Percentiles rank a stretch among this genome's conserved stretches.
Evolutionary conservation across 352 stramenopile species (phyloP).

Genomic region (Thraustotheca clavata): DNA sequence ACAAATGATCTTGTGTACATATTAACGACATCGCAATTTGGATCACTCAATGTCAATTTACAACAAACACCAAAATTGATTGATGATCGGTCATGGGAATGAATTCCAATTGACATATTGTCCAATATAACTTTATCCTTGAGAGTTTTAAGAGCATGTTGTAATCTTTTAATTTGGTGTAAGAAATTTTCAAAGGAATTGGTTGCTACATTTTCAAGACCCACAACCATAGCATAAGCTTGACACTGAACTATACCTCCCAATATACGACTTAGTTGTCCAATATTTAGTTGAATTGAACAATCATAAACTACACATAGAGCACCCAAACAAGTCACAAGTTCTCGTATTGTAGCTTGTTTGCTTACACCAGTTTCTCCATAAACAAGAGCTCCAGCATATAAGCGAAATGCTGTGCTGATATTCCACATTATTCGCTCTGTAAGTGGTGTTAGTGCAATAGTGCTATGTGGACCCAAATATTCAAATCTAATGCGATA

Average conservation of each 20-base stretch:
- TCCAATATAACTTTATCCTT: slow-evolving; percentile 19
- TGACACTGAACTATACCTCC: slow-evolving; percentile 7
- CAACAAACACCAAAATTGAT: slow-evolving; percentile 13
- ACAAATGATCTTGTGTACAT: slow-evolving; percentile 4
- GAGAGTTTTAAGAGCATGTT: slow-evolving; percentile 20
- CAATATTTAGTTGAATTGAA: slow-evolving; percentile 14
- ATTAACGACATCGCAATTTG: neutral
- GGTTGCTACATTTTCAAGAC: neutral
- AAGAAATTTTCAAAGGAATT: neutral
- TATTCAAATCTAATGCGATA: slow-evolving; percentile 28
- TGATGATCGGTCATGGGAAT: neutral
- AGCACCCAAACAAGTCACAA: neutral
- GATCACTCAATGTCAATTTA: neutral
- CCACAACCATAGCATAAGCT: slow-evolving; percentile 15
- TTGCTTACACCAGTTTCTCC: slow-evolving; percentile 20
- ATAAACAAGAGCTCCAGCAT: slow-evolving; percentile 42
- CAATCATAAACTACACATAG: slow-evolving; percentile 15
- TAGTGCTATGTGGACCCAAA: slow-evolving; percentile 32
- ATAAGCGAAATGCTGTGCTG: slow-evolving; percentile 42
- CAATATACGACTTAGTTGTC: slow-evolving; percentile 6
- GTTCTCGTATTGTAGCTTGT: slow-evolving; percentile 10
- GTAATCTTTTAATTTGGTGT: slow-evolving; percentile 7
- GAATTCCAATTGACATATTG: neutral
- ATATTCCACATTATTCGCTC: slow-evolving; percentile 47
- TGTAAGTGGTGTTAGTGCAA: slow-evolving; percentile 49